These are phyloP conservation scores for Lanmaoa pseudosensibilis DNA, from an alignment of 768 basidiomycete genomes.

Conservation along the genomic window DNA sequence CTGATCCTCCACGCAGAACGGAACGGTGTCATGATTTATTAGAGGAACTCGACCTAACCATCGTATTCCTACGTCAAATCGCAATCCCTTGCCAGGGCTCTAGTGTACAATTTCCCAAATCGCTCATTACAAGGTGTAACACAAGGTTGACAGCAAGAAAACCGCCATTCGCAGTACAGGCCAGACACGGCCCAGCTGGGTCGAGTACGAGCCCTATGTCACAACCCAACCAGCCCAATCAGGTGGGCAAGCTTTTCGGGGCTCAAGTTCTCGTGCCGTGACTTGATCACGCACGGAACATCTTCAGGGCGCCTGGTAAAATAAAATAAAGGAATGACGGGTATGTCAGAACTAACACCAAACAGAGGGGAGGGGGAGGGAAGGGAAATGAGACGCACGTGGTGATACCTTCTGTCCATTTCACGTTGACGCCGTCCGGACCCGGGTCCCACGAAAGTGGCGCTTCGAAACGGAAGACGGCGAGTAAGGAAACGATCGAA, in stretches of 20 bases:
- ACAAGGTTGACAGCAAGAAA: not conserved
- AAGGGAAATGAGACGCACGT: conserved; percentile 15
- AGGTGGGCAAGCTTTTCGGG: conserved; percentile 15
- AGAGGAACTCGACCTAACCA: not conserved
- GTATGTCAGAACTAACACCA: not conserved
- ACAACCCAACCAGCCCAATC: conserved; percentile 6
- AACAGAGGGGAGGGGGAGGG: not conserved
- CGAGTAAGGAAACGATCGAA: conserved; percentile 23
- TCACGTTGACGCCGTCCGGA: conserved; percentile 19
- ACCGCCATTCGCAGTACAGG: not conserved
- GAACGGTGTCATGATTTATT: not conserved
- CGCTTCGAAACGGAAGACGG: conserved; percentile 16
- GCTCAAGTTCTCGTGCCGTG: conserved; percentile 5
- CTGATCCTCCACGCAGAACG: no score
- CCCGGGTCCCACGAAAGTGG: conserved; percentile 18
- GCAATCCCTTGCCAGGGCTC: not conserved
- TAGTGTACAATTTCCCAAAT: not conserved
- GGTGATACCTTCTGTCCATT: conserved; percentile 21
- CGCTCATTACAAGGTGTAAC: not conserved
- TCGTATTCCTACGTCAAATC: not conserved
- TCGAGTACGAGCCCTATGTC: not conserved
- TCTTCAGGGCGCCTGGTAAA: conserved; percentile 13
- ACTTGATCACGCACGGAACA: conserved; percentile 10
- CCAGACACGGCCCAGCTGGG: not conserved
- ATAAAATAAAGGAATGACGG: not conserved